A percentile compares a stretch with the other conserved stretches of the same genome.
Conservation (phyloP, 371 early-diverging fungal genomes). For the Apophysomyces sp. region DNA sequence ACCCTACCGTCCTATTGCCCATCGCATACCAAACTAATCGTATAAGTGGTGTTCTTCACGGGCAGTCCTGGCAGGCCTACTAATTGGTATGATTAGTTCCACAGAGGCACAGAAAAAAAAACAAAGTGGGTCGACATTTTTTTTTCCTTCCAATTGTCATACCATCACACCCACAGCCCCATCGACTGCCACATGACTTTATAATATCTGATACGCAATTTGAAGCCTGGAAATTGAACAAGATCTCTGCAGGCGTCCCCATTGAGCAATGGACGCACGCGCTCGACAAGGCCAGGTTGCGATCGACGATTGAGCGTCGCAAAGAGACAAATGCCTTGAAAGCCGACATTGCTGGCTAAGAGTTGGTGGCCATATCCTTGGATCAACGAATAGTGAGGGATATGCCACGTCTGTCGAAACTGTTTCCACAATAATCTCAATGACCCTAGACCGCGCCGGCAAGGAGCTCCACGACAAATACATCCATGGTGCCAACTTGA, state of each 20-base stretch:
- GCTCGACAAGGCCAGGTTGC: neutral
- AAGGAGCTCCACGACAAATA: neutral
- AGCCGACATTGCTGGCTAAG: neutral
- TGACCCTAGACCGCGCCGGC: neutral
- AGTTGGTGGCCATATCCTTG: neutral
- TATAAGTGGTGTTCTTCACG: neutral
- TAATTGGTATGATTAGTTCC: neutral
- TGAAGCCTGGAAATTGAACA: neutral
- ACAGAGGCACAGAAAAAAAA: neutral
- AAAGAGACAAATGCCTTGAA: neutral
- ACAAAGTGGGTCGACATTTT: neutral
- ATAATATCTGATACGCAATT: neutral
- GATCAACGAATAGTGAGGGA: neutral
- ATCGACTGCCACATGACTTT: neutral
- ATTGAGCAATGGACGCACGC: neutral
- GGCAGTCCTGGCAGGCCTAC: neutral
- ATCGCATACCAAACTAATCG: constrained; percentile 2
- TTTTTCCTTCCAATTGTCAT: neutral
- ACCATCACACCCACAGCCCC: neutral
- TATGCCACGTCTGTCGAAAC: neutral
- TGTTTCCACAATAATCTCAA: neutral
- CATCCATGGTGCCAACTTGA: neutral
- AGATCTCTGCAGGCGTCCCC: neutral
- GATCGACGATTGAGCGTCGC: neutral
- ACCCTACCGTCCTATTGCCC: neutral